These are phyloP conservation scores for Populus euphratica DNA, from an alignment of 345 rosid species.

Conservation along the genomic window DNA sequence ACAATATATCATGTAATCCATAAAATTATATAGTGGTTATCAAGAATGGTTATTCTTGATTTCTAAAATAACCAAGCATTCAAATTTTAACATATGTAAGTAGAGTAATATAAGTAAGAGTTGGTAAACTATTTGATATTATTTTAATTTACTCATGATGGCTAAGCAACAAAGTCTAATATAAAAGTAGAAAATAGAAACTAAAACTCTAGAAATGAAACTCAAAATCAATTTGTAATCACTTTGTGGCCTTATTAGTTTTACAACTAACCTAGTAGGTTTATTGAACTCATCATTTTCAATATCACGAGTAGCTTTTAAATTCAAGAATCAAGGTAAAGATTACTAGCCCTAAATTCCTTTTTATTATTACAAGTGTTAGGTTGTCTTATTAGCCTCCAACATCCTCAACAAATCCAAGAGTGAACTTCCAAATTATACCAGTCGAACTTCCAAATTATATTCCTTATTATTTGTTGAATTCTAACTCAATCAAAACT, in stretches of 20 bases:
- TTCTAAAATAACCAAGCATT: background rate
- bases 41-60: no score
- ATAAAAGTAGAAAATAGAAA: background rate
- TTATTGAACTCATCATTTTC: background rate
- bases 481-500: background rate
- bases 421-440: background rate
- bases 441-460: no score
- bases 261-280: background rate
- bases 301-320: background rate
- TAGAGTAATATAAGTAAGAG: no score
- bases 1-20: no score
- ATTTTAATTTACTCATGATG: background rate
- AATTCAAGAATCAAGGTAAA: background rate
- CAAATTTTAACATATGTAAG: no score
- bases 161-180: background rate
- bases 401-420: background rate
- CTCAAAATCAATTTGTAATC: background rate
- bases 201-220: background rate
- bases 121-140: background rate
- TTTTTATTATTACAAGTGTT: background rate
- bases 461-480: background rate
- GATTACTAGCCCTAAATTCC: background rate
- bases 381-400: background rate
- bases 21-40: no score
- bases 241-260: background rate